phyloP scores from a whole-genome alignment of 2,329 filamentous ascomycete genomes.

The Calonectria ilicicola region DNA sequence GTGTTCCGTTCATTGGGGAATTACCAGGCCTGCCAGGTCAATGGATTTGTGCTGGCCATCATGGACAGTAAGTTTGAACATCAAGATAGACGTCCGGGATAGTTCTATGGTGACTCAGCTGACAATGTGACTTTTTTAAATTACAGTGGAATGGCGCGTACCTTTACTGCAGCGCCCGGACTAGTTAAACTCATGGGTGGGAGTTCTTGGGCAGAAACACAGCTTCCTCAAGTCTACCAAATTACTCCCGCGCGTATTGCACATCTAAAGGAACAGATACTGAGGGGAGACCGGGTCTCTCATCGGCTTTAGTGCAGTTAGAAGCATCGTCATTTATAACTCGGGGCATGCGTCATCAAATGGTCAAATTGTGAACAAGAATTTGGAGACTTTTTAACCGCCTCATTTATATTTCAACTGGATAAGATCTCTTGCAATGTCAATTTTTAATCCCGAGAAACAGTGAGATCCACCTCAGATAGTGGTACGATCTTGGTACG shows the following conservation, averaged over 20 bases:
- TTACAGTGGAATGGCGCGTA: slow-evolving; percentile 25
- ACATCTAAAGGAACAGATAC: background rate
- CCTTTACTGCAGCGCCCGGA: slow-evolving; percentile 25
- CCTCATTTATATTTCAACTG: background rate
- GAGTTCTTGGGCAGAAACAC: slow-evolving; percentile 19
- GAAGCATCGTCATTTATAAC: background rate
- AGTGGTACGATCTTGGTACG: background rate
- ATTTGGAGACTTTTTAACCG: background rate
- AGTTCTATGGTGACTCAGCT: background rate
- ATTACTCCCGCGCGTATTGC: slow-evolving; percentile 12
- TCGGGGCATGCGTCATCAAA: background rate
- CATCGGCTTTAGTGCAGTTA: background rate
- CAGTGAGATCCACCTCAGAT: background rate
- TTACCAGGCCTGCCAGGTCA: slow-evolving; percentile 22
- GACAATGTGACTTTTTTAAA: background rate
- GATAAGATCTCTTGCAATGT: background rate
- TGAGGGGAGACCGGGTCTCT: background rate
- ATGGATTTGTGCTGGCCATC: slow-evolving; percentile 28
- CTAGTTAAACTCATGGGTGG: slow-evolving; percentile 27
- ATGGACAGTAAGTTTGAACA: slow-evolving; percentile 25
- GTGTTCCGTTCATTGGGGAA: slow-evolving; percentile 24
- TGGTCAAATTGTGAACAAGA: background rate
- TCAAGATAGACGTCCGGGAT: no score
- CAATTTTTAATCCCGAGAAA: background rate
- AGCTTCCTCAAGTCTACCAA: slow-evolving; percentile 21